Evolutionary conservation across 305 asterid species (phyloP), one percentile per base, ranked within the genome.

Genomic region (Fraxinus velutina): DNA sequence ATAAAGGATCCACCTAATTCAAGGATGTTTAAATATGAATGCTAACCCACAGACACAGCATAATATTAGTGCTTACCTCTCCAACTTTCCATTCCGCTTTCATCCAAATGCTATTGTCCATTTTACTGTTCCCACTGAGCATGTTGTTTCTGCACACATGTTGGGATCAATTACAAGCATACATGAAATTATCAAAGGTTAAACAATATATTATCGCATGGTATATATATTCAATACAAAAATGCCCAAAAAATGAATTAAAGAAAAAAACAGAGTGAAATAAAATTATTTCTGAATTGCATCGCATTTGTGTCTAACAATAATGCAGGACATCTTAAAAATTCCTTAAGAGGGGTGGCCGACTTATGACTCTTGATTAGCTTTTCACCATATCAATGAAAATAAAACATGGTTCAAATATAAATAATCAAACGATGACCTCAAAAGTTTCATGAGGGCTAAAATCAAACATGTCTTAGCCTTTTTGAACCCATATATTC

Each of bases 71-170:
- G 78, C 22, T 66, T 79, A 93, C 98, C 97, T 96, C 97, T 88
- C 98, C 98, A 50, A 75, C 84, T 75, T 87, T 89, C 98, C 99
- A 95, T 77, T 86, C 89, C 47, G 86, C 78, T 80, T 89, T 91
- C 29, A 39, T 57, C 99, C 98, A 96, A 79, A 92, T 77, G 88
- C 90, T 86, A 79, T 82, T 84, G 68, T 94, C 97, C 50, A 85
- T 87, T 62, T 77, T 79, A 75, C 37, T 24, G 66, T 66, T 88
- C 79, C 24, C 89, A 55, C 83, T 87, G 22, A 81, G 86, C 79
- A 32, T 39, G 84, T 21, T 83, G 85, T 66, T 76, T 75, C 96
- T 92, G 90, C 89, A 88, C 22, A 64, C 50, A 76, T 39, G 73
- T 73, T 30, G 30, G 57, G 70, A 80, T 37, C 68, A 42, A 78